These are phyloP conservation scores for Xylaria sp. DNA, from an alignment of 2,329 filamentous ascomycete species.

Conservation along the genomic window DNA sequence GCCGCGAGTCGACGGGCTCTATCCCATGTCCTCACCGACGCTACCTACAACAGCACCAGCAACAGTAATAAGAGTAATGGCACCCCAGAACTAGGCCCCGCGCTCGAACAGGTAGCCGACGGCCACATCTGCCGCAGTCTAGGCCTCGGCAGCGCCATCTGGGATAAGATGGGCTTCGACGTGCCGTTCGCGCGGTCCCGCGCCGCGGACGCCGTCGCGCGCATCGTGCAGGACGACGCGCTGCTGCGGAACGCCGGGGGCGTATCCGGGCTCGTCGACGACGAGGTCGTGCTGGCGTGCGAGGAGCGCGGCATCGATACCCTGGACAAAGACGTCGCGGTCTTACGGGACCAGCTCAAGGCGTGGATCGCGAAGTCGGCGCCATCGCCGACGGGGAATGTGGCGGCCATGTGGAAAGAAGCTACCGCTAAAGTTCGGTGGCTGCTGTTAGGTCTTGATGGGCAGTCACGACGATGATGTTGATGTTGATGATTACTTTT, in stretches of 20 bases:
- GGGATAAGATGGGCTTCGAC: constrained; percentile 62
- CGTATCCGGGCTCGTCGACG: constrained; percentile 64
- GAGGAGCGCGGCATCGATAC: constrained; percentile 74
- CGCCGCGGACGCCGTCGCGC: constrained; percentile 66
- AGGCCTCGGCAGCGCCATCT: constrained; percentile 57
- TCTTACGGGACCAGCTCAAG: constrained; percentile 60
- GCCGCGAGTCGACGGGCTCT: constrained; percentile 60
- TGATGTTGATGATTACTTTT: not conserved
- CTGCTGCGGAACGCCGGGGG: constrained; percentile 74
- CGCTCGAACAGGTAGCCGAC: constrained; percentile 8
- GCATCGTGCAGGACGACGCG: constrained; percentile 76
- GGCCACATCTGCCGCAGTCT: constrained; percentile 47
- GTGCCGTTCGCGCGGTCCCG: constrained; percentile 65
- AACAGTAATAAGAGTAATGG: not conserved
- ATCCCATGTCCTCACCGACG: constrained; percentile 40
- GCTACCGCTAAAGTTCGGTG: constrained; percentile 48
- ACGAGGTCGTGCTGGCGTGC: constrained; percentile 77
- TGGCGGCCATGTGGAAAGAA: constrained; percentile 52
- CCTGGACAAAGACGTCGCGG: constrained; percentile 65
- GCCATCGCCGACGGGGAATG: constrained; percentile 38
- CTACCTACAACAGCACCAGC: constrained; percentile 11
- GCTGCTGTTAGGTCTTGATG: constrained; percentile 36
- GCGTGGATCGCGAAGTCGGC: constrained; percentile 61
- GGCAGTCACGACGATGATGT: constrained; percentile 15
- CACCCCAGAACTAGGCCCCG: not conserved